These are phyloP conservation scores for Phalaenopsis aphrodite DNA, from an alignment of 106 monocot genomes.

Conservation along the genomic window DNA sequence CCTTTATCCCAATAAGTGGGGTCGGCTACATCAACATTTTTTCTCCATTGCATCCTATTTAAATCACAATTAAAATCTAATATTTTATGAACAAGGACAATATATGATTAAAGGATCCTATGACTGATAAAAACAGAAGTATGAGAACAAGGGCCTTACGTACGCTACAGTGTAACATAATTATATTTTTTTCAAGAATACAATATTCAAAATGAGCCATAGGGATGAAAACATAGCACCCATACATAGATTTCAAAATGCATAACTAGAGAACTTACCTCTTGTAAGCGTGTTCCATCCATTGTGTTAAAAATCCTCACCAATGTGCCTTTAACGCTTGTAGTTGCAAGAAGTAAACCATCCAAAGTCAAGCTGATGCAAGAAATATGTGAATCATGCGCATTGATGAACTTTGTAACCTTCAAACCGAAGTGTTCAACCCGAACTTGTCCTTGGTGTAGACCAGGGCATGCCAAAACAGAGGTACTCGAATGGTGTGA, in stretches of 20 bases:
- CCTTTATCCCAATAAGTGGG: too few species aligned
- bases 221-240: background rate
- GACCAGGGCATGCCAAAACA: constrained; percentile 77
- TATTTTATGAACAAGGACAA: background rate
- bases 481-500: constrained; percentile 71
- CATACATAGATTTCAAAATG: background rate
- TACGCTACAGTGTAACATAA: background rate
- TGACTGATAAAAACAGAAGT: background rate
- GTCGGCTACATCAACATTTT: too few species aligned
- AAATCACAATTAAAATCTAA: background rate
- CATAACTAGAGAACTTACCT: constrained; percentile 36
- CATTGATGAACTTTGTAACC: constrained; percentile 69
- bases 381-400: constrained; percentile 79
- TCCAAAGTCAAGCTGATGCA: constrained; percentile 80
- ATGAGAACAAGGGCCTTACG: background rate
- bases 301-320: constrained; percentile 95
- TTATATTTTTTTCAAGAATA: background rate
- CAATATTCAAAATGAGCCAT: background rate
- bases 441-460: constrained; percentile 61
- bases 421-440: constrained; percentile 88
- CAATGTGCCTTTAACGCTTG: constrained; percentile 79
- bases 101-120: background rate
- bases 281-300: constrained; percentile 86
- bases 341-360: constrained; percentile 89
- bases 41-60: background rate